phyloP scores from a whole-genome alignment of 768 basidiomycete genomes.

The Tricholoma furcatifolium region DNA sequence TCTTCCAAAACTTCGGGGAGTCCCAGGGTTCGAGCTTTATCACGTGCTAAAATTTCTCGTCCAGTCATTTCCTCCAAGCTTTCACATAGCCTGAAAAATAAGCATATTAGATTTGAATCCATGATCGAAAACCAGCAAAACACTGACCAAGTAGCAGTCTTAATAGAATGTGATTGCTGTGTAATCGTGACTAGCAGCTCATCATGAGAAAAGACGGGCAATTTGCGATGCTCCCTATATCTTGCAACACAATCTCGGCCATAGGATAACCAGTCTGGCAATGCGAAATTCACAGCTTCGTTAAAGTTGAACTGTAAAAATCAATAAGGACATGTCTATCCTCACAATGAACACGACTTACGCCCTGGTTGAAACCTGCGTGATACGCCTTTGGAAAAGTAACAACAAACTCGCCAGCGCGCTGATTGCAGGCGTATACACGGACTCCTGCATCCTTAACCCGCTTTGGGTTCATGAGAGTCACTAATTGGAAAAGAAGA shows the following conservation, averaged over 20 bases:
- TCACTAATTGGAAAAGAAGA: slow-evolving; percentile 95
- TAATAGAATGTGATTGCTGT: slow-evolving; percentile 89
- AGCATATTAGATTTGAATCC: slow-evolving; percentile 1
- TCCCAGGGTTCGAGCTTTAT: slow-evolving; percentile 55
- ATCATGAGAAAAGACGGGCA: slow-evolving; percentile 98
- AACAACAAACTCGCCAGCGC: slow-evolving; percentile 96
- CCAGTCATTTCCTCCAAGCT: slow-evolving; percentile 87
- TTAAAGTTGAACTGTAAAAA: slow-evolving; percentile 87
- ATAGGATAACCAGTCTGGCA: slow-evolving; percentile 90
- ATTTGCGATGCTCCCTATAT: slow-evolving; percentile 87
- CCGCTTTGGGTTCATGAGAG: slow-evolving; percentile 92
- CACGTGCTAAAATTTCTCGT: slow-evolving; percentile 73
- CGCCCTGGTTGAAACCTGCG: slow-evolving; percentile 97
- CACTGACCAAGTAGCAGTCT: slow-evolving; percentile 87
- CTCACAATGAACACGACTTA: slow-evolving; percentile 39
- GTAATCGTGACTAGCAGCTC: slow-evolving; percentile 97
- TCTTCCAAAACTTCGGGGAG: slow-evolving; percentile 71
- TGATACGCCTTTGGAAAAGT: slow-evolving; percentile 98
- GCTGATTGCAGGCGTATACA: slow-evolving; percentile 93
- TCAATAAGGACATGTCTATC: slow-evolving; percentile 15
- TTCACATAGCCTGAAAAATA: slow-evolving; percentile 67
- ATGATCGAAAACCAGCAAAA: neutral
- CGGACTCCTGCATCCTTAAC: slow-evolving; percentile 86
- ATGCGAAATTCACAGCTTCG: slow-evolving; percentile 97
- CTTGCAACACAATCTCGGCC: slow-evolving; percentile 87